Percentiles rank a stretch among this genome's conserved stretches.
phyloP scores from a whole-genome alignment of 1,284 basidiomycete genomes.

The Cutaneotrichosporon sp. region DNA sequence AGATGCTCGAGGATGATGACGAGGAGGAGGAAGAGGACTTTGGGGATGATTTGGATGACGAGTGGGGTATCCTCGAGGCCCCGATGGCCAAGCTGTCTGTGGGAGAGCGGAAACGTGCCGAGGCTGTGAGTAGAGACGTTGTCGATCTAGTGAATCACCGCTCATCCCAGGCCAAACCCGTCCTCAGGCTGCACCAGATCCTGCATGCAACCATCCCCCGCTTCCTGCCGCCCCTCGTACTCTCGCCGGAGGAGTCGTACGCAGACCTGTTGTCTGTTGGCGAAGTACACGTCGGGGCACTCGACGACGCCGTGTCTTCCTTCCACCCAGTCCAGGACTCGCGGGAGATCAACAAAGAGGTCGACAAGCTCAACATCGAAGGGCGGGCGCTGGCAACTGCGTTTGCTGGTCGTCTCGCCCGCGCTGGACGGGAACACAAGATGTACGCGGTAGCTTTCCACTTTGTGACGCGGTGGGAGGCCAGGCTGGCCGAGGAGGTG shows the following conservation, averaged over 20 bases:
- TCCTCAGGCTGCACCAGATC: conserved; percentile 44
- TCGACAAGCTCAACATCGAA: conserved; percentile 24
- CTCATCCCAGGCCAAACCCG: conserved; percentile 38
- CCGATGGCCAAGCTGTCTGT: conserved; percentile 31
- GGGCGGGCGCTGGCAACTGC: conserved; percentile 21
- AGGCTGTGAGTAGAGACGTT: conserved; percentile 34
- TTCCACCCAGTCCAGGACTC: conserved; percentile 44
- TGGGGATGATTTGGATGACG: conserved; percentile 29
- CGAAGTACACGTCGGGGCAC: conserved; percentile 29
- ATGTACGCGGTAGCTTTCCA: conserved; percentile 4
- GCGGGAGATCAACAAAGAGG: conserved; percentile 32
- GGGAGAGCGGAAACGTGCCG: conserved; percentile 33
- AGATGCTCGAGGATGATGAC: conserved; percentile 36
- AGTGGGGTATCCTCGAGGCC: conserved; percentile 40
- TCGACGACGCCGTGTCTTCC: conserved; percentile 39
- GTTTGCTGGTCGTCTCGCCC: conserved; percentile 11
- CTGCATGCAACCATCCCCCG: conserved; percentile 41
- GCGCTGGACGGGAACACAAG: conserved; percentile 17
- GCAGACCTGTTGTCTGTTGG: conserved; percentile 14
- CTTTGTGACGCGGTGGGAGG: conserved; percentile 37
- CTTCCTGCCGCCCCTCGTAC: conserved; percentile 30
- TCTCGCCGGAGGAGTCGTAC: conserved; percentile 24
- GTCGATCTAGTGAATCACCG: no score
- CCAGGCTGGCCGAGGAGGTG: conserved; percentile 30
- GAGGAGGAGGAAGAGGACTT: conserved; percentile 26